A percentile compares a stretch with the other conserved stretches of the same genome.
Conservation (phyloP, 345 rosid genomes). For the Murraya koenigii region DNA sequence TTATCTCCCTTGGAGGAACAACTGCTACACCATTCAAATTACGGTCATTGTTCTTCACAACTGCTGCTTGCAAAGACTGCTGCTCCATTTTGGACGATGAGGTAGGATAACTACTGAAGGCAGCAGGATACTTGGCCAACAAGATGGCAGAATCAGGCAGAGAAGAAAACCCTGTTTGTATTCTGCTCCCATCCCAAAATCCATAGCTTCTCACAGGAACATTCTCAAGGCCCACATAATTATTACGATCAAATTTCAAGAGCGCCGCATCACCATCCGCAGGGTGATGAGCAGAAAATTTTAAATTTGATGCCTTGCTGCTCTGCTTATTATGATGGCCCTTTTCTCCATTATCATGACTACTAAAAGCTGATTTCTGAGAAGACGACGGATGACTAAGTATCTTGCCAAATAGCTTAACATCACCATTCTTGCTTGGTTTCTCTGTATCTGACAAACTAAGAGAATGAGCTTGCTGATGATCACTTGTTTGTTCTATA, state of each 20-base stretch:
- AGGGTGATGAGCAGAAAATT: slow-evolving; percentile 33
- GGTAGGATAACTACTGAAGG: slow-evolving; percentile 43
- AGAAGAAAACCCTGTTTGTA: slow-evolving; percentile 70
- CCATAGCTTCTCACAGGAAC: slow-evolving; percentile 66
- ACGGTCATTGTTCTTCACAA: slow-evolving; percentile 28
- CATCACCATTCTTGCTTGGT: slow-evolving; percentile 59
- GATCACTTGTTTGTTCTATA: slow-evolving; percentile 34
- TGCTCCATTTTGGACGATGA: slow-evolving; percentile 39
- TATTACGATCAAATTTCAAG: slow-evolving; percentile 45
- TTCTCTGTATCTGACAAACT: slow-evolving; percentile 51
- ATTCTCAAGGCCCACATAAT: slow-evolving; percentile 49
- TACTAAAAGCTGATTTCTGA: slow-evolving; percentile 17
- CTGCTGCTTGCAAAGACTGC: slow-evolving; percentile 34
- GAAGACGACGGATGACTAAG: slow-evolving; percentile 43
- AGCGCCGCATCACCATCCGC: slow-evolving; percentile 27
- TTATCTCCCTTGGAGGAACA: slow-evolving; percentile 31
- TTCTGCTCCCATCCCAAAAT: slow-evolving; percentile 84
- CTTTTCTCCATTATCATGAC: slow-evolving; percentile 38
- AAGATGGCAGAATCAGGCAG: slow-evolving; percentile 71
- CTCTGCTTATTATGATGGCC: slow-evolving; percentile 31
- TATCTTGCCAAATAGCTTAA: slow-evolving; percentile 83
- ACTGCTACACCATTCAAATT: slow-evolving; percentile 33
- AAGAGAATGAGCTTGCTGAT: slow-evolving; percentile 31
- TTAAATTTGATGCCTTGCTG: slow-evolving; percentile 39
- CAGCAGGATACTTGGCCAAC: slow-evolving; percentile 73